Evolutionary conservation across 768 basidiomycete species (phyloP).

Genomic region (Galerina sulciceps): DNA sequence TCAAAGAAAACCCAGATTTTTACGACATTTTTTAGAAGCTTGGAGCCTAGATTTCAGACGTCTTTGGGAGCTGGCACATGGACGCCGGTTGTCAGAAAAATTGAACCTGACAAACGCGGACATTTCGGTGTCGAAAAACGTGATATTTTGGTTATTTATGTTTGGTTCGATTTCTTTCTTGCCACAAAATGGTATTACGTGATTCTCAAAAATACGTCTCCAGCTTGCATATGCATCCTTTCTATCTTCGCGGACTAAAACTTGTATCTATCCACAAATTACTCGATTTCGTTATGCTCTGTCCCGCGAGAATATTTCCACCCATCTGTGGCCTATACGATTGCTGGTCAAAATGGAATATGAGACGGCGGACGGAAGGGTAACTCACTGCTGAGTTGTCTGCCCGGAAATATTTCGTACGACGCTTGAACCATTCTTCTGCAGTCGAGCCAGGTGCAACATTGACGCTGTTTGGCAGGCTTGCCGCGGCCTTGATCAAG

Average conservation of each 20-base stretch:
- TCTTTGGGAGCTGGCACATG: too few species aligned
- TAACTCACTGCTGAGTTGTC: not conserved
- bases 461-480: not conserved
- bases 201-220: not conserved
- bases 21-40: too few species aligned
- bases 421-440: constrained; percentile 5
- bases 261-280: not conserved
- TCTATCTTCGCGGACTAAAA: not conserved
- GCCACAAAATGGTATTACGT: too few species aligned
- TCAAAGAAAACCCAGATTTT: not conserved
- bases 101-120: too few species aligned
- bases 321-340: not conserved
- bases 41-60: too few species aligned
- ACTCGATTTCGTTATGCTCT: not conserved
- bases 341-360: not conserved
- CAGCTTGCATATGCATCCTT: not conserved
- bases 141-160: too few species aligned
- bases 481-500: not conserved
- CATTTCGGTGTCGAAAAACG: too few species aligned
- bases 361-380: not conserved
- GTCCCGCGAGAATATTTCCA: constrained; percentile 2
- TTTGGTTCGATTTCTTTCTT: too few species aligned
- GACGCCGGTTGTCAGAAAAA: too few species aligned
- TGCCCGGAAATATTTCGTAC: constrained; percentile 3
- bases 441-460: not conserved